Percentiles rank a stretch among this genome's conserved stretches.
phyloP scores from a whole-genome alignment of 148 eudicot species.

The Rhododendron molle region DNA sequence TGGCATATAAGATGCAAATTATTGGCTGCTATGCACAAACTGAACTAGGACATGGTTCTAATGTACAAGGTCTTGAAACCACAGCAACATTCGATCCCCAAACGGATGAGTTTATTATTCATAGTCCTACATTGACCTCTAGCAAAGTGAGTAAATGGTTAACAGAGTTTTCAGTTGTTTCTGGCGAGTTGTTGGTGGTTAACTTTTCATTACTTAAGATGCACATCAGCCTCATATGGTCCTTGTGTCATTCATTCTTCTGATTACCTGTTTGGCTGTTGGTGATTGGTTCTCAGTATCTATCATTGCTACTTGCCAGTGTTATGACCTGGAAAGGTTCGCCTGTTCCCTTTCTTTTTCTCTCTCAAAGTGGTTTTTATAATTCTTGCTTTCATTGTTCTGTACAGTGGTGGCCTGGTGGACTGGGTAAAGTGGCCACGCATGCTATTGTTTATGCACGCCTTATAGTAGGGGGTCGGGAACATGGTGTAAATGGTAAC shows the following conservation, averaged over 20 bases:
- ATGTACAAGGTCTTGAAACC: conserved; percentile 97
- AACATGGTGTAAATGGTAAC: conserved; percentile 87
- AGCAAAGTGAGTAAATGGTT: conserved; percentile 62
- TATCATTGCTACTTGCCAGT: neutral
- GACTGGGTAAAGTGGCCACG: conserved; percentile 85
- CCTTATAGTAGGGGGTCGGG: conserved; percentile 63
- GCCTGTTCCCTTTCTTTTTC: neutral
- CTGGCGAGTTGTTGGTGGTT: neutral
- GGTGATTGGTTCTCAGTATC: neutral
- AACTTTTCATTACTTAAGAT: neutral
- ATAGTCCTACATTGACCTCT: conserved; percentile 93
- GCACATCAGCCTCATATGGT: neutral
- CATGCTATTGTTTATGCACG: conserved; percentile 92
- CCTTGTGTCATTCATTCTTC: neutral
- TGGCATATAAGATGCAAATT: conserved; percentile 90
- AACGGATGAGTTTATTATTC: conserved; percentile 77
- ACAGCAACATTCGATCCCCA: conserved; percentile 98
- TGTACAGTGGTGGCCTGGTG: conserved; percentile 99
- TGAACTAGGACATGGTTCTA: conserved; percentile 99
- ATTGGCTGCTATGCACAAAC: conserved; percentile 99
- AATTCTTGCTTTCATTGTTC: conserved; percentile 2
- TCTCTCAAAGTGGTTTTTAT: neutral
- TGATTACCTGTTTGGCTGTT: neutral
- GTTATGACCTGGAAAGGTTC: neutral
- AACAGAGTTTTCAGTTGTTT: neutral